phyloP scores from a whole-genome alignment of 1,284 basidiomycete species.

The Boletellus dicymbophilus region DNA sequence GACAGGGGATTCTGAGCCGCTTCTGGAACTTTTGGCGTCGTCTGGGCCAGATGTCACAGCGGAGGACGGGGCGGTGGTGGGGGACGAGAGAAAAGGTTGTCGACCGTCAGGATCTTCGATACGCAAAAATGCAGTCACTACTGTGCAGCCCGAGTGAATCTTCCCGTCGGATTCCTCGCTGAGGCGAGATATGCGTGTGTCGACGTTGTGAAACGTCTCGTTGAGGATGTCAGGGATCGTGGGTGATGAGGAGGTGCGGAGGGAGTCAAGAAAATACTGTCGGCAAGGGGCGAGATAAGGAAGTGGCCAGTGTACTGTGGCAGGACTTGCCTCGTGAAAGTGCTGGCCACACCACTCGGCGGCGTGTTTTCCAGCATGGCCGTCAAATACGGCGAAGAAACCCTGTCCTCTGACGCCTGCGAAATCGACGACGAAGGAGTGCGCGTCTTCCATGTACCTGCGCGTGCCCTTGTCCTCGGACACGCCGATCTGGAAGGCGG shows the following conservation, averaged over 20 bases:
- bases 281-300: slow-evolving; percentile 6
- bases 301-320: neutral
- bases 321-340: slow-evolving; percentile 79
- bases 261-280: slow-evolving; percentile 56
- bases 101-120: slow-evolving; percentile 78
- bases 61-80: slow-evolving; percentile 21
- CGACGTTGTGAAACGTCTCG: slow-evolving; percentile 91
- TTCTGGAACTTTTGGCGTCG: slow-evolving; percentile 23
- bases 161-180: slow-evolving; percentile 84
- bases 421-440: slow-evolving; percentile 95
- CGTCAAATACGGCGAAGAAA: slow-evolving; percentile 98
- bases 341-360: slow-evolving; percentile 99
- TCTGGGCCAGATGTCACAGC: slow-evolving; percentile 30
- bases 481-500: slow-evolving; percentile 82
- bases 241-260: slow-evolving; percentile 49
- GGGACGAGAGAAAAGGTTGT: slow-evolving; percentile 59
- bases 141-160: slow-evolving; percentile 97
- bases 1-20: slow-evolving; percentile 28
- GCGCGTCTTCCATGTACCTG: slow-evolving; percentile 97
- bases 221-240: slow-evolving; percentile 91
- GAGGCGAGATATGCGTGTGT: slow-evolving; percentile 78
- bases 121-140: slow-evolving; percentile 96
- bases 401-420: slow-evolving; percentile 91
- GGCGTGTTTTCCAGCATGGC: slow-evolving; percentile 97
- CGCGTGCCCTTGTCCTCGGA: slow-evolving; percentile 91